These are phyloP conservation scores for Flaveria robusta DNA, from an alignment of 129 eudicot species.

Conservation along the genomic window DNA sequence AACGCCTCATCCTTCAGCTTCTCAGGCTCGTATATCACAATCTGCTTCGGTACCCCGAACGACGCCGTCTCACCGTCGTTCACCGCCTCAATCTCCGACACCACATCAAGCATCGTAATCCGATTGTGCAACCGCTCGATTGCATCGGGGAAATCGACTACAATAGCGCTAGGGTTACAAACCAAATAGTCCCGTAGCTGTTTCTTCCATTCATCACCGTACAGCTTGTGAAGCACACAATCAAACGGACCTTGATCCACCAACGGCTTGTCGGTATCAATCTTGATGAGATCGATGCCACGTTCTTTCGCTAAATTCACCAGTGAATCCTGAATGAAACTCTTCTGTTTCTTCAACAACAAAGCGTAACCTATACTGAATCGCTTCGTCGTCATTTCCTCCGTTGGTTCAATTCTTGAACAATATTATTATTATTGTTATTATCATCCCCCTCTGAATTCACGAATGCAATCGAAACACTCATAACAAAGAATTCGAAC, in stretches of 20 bases:
- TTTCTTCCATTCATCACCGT: slow-evolving; percentile 65
- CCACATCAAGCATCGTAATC: slow-evolving; percentile 75
- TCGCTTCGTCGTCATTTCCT: slow-evolving; percentile 40
- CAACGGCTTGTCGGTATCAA: slow-evolving; percentile 54
- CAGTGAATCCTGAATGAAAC: slow-evolving; percentile 62
- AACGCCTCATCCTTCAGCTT: slow-evolving; percentile 32
- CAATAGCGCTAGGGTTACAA: slow-evolving; percentile 43
- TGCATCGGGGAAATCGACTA: slow-evolving; percentile 65
- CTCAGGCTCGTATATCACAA: slow-evolving; percentile 51
- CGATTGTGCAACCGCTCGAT: slow-evolving; percentile 76
- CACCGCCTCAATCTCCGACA: slow-evolving; percentile 41
- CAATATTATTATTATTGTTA: not conserved
- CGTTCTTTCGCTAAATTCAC: slow-evolving; percentile 48
- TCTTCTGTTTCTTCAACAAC: slow-evolving; percentile 69
- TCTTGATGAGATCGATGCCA: slow-evolving; percentile 66
- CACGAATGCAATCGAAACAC: slow-evolving; percentile 27
- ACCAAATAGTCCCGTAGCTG: slow-evolving; percentile 48
- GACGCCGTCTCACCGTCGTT: slow-evolving; percentile 26
- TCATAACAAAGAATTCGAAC: slow-evolving; percentile 25
- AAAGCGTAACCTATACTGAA: slow-evolving; percentile 75
- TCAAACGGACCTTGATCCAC: slow-evolving; percentile 85
- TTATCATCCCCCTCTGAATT: slow-evolving; percentile 10
- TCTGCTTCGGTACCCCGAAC: slow-evolving; percentile 73
- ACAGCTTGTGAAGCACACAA: slow-evolving; percentile 76
- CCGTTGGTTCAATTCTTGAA: not conserved